Evolutionary conservation across 164 flowering plant species (phyloP).

Genomic region (Piper betle): DNA sequence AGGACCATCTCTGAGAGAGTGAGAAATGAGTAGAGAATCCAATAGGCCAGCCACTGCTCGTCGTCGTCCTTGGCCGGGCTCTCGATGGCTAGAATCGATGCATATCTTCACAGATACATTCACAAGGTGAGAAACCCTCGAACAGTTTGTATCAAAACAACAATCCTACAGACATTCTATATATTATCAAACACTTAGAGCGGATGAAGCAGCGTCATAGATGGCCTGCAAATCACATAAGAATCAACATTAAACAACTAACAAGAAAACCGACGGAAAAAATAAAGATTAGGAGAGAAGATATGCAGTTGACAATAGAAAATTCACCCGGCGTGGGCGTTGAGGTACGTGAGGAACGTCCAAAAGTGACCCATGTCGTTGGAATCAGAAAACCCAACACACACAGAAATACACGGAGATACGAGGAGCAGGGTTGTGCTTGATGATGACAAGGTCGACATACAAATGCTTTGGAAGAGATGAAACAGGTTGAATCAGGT

Average conservation of each 20-base stretch:
- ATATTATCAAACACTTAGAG: conserved; percentile 31
- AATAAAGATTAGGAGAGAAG: neutral
- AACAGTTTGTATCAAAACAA: neutral
- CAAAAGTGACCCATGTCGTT: conserved; percentile 37
- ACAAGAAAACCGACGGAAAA: neutral
- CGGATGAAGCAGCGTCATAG: conserved; percentile 70
- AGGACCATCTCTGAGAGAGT: conserved; percentile 75
- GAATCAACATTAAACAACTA: neutral
- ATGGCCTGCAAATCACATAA: conserved; percentile 51
- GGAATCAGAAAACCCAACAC: no score
- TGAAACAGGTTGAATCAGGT: neutral
- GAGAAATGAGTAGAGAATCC: conserved; percentile 89
- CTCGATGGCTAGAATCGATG: conserved; percentile 82
- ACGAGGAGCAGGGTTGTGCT: neutral
- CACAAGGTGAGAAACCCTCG: neutral
- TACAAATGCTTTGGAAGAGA: no score
- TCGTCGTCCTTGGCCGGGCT: conserved; percentile 74
- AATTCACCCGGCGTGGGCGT: conserved; percentile 55
- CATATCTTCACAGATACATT: conserved; percentile 34
- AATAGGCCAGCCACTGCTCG: conserved; percentile 97
- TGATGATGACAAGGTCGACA: no score
- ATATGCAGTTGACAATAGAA: neutral
- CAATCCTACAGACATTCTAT: neutral
- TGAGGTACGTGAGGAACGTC: conserved; percentile 43
- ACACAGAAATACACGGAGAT: neutral